Base-by-base conservation (phyloP, 345 rosid genomes). In the Brassica rapa region DNA sequence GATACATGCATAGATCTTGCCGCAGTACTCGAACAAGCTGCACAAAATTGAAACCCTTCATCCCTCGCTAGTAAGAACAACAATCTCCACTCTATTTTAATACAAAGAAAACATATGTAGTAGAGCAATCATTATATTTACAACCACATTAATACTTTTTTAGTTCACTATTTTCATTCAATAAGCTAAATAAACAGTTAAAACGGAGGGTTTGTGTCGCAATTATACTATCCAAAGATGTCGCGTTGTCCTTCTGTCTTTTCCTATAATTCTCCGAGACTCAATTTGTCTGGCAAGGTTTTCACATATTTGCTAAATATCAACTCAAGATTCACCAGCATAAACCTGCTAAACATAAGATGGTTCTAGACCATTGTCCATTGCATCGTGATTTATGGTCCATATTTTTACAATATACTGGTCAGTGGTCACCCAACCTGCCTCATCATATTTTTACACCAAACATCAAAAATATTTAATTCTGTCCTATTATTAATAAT, bases 231-330 rank as follows among this genome's bases (percentile, higher is more conserved):
- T 39, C 43, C 3, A 11, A 39, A 32, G 1, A 92, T 78, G 32
- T 86, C 55, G 29, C 29, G 29, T 3, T 25, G 29, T 25, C 29
- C 4, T 25, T 25, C 29, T 25, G 29, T 25, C 4, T 25, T 25
- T 25, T 25, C 29, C 98, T 96, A 92, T 2, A 94, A 7, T 82
- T 94, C 97, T 76, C 88, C 74, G 0, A 84, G 57, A 0, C 88
- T 82, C 9, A 92, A 51, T 83, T 87, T 90, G 79, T 88, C 86
- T 0, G 97, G 94, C 30, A 81, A 75, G 0, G 97, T 92, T 0
- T 71, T 80, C 0, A 90, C 97, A 65, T 90, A 88, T 82, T 92
- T 92, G 94, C 98, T 91, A 60, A 91, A 92, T n/a, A 87, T 84
- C 82, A 82, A 74, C 81, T 93, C 98, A 1, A 93, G 62, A 77